Conservation (phyloP, 768 basidiomycete genomes). For the Leccinum aurantiacum region DNA sequence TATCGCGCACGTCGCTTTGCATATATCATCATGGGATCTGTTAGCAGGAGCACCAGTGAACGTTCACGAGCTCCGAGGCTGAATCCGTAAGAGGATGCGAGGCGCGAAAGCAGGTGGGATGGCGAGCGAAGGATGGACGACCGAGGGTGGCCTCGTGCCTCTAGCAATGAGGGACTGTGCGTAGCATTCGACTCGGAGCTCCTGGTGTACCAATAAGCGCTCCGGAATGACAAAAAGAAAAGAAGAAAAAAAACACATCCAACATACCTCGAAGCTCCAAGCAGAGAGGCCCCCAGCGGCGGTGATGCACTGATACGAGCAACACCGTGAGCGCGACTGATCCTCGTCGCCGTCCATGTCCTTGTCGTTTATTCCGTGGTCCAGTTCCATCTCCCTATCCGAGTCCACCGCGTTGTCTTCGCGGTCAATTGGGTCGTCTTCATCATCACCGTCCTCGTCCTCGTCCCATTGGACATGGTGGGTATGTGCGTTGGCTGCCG, state of each 20-base stretch:
- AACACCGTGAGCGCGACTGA: background rate
- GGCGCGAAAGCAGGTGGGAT: conserved; percentile 33
- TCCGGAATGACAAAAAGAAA: background rate
- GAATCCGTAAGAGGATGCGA: conserved; percentile 6
- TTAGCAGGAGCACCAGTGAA: background rate
- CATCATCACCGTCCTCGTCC: background rate
- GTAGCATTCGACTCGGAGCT: conserved; percentile 32
- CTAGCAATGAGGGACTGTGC: conserved; percentile 29
- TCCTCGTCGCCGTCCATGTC: background rate
- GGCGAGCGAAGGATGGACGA: conserved; percentile 16
- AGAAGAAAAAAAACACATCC: too few species aligned
- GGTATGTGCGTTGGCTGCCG: background rate
- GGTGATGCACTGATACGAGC: conserved; percentile 29
- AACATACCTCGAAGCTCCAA: conserved; percentile 33
- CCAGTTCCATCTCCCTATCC: background rate
- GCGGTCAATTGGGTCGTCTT: background rate
- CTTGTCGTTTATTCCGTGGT: background rate
- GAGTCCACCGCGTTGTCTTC: background rate
- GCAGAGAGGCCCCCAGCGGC: conserved; percentile 22
- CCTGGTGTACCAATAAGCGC: conserved; percentile 12
- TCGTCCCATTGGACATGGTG: background rate
- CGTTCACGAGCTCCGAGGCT: background rate
- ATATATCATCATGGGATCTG: background rate
- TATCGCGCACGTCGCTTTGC: background rate
- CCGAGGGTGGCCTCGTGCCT: conserved; percentile 22